Base-by-base conservation (phyloP, 1,139 yeast genomes). In the Pichia inconspicua region DNA sequence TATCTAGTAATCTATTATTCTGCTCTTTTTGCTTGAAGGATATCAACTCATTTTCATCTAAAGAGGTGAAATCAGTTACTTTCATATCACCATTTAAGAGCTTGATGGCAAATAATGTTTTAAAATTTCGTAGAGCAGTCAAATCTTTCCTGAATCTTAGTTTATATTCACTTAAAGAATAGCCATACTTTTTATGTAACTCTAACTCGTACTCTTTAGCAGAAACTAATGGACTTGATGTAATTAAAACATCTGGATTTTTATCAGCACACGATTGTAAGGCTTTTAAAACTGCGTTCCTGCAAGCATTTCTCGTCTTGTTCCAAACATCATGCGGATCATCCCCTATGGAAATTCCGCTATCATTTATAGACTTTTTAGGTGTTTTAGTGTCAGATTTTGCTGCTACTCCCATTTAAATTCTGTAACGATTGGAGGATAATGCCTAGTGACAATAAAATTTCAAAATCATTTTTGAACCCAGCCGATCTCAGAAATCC, bases 111-210 rank as follows among this genome's bases (percentile, higher is more conserved):
- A 68, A 62, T 1, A 48, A 55, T 1, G 67, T 58, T 25, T 59
- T 56, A 4, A 50, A 50, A 47, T 62, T 63, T 43, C 60, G 62
- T 32, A 70, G 48, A 1, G 65, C 63, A 25, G 55, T 57, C 44
- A 58, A 43, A 46, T 63, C 62, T 45, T 62, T 62, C n/a, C 66
- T 43, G 40, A 63, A 61, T 30, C 60, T 41, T 14, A 50, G 49
- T 41, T 55, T 59, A 43, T 63, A 63, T 3, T 44, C 46, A 8
- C 45, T 53, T 28, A 62, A 28, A n/a, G 58, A 51, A 25, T 48
- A 39, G 8, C 45, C 49, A 38, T 49, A 45, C 9, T 44, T 43
- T 8, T 50, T 48, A 36, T 44, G 58, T 7, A 64, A 50, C 1
- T 39, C 17, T 10, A 42, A 28, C 32, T 64, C 66, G 38, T 63